Conservation (phyloP, 495 filamentous ascomycete genomes). For the Penicillium odoratum region DNA sequence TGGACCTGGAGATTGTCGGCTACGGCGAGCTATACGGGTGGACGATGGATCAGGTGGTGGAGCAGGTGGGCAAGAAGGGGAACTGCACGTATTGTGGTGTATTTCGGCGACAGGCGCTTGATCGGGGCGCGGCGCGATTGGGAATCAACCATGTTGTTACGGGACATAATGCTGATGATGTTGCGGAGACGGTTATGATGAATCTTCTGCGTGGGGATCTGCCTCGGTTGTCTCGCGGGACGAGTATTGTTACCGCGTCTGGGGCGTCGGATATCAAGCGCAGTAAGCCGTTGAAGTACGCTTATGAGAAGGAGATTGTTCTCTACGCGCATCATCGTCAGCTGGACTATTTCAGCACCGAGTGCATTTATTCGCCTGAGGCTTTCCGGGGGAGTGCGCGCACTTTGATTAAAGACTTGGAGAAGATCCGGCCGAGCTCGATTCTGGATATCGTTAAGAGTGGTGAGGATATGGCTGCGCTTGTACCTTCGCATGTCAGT, state of each 20-base stretch:
- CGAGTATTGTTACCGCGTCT: slow-evolving; percentile 87
- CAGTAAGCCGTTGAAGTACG: slow-evolving; percentile 95
- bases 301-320: slow-evolving; percentile 98
- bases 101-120: slow-evolving; percentile 90
- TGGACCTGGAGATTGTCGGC: slow-evolving; percentile 86
- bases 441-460: slow-evolving; percentile 93
- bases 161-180: slow-evolving; percentile 96
- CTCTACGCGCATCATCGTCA: slow-evolving; percentile 95
- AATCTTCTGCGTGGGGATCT: slow-evolving; percentile 91
- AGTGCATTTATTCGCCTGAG: slow-evolving; percentile 97
- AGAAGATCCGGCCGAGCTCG: slow-evolving; percentile 87
- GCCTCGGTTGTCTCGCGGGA: slow-evolving; percentile 80
- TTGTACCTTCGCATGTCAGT: slow-evolving; percentile 65
- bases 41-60: slow-evolving; percentile 99
- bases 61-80: slow-evolving; percentile 94
- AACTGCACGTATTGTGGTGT: slow-evolving; percentile 99
- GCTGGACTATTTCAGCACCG: slow-evolving; percentile 96
- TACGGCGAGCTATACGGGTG: slow-evolving; percentile 96
- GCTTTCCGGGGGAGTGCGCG: slow-evolving; percentile 94
- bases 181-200: slow-evolving; percentile 98
- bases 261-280: slow-evolving; percentile 76
- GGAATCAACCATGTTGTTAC: slow-evolving; percentile 94
- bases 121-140: slow-evolving; percentile 84
- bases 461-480: slow-evolving; percentile 90
- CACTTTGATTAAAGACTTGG: slow-evolving; percentile 89